Evolutionary conservation across 2,329 filamentous ascomycete species (phyloP).

Genomic region (Penicillium sp.): DNA sequence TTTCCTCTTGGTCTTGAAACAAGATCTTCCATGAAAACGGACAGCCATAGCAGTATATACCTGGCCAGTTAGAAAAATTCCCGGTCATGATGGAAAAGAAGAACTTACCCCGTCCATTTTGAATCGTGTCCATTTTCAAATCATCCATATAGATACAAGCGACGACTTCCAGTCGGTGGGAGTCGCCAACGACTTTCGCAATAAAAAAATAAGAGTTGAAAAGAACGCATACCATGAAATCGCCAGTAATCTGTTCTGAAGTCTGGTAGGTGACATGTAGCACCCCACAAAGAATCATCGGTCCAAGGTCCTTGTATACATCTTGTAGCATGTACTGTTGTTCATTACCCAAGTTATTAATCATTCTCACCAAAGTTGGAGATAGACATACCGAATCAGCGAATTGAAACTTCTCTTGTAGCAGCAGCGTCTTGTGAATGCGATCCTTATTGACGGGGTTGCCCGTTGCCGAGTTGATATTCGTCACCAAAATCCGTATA

Average conservation of each 20-base stretch:
- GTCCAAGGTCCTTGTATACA: constrained; percentile 76
- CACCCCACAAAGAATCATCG: constrained; percentile 77
- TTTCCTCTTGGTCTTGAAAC: constrained; percentile 73
- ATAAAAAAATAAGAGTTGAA: constrained; percentile 79
- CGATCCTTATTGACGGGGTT: constrained; percentile 68
- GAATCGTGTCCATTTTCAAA: constrained; percentile 38
- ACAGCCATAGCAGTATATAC: constrained; percentile 81
- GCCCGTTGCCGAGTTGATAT: constrained; percentile 82
- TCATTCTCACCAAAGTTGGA: neutral
- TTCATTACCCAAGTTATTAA: neutral
- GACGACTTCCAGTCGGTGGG: constrained; percentile 69
- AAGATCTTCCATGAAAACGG: constrained; percentile 89
- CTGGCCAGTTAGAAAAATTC: constrained; percentile 47
- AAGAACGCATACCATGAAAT: constrained; percentile 83
- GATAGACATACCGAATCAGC: constrained; percentile 62
- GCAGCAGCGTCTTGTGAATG: constrained; percentile 78
- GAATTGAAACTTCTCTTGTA: constrained; percentile 80
- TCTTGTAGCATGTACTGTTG: constrained; percentile 40
- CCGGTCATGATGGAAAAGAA: neutral
- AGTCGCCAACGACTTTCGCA: constrained; percentile 65
- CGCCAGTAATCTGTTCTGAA: constrained; percentile 65
- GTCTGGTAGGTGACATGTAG: constrained; percentile 82
- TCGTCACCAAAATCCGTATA: constrained; percentile 71
- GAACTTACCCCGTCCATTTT: constrained; percentile 36
- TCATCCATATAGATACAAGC: constrained; percentile 67